These are phyloP conservation scores for Capsicum chinense DNA, from an alignment of 257 asterid species.

Conservation along the genomic window DNA sequence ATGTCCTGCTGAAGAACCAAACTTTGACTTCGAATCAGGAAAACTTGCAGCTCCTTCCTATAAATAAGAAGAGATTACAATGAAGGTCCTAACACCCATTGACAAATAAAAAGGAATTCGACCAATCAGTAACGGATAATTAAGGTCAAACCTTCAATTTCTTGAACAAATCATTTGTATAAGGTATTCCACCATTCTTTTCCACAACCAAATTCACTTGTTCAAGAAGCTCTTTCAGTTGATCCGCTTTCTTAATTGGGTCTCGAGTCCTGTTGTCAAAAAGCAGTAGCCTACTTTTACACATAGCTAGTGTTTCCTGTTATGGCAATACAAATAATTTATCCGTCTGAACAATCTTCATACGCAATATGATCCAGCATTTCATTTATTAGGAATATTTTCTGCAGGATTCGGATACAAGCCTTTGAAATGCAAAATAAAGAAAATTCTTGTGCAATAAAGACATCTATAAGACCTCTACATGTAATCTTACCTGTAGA, in stretches of 20 bases:
- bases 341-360: background rate
- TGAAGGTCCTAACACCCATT: background rate
- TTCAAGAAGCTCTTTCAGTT: constrained; percentile 49
- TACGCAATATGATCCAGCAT: background rate
- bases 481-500: constrained; percentile 48
- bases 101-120: no score
- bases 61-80: constrained; percentile 8
- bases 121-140: background rate
- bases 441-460: background rate
- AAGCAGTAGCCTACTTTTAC: constrained; percentile 61
- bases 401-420: no score
- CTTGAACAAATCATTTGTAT: constrained; percentile 50
- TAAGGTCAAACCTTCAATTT: constrained; percentile 45
- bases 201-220: constrained; percentile 57
- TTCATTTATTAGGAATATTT: no score
- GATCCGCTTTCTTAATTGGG: constrained; percentile 38
- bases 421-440: no score
- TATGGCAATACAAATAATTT: constrained; percentile 18
- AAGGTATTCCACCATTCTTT: constrained; percentile 60
- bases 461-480: background rate
- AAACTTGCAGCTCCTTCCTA: constrained; percentile 50
- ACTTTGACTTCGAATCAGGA: constrained; percentile 50
- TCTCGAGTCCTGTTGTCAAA: constrained; percentile 70
- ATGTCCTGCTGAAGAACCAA: constrained; percentile 46
- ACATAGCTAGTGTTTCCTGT: constrained; percentile 55